Conservation (phyloP, 2,329 filamentous ascomycete genomes). For the Reticulascus tulasneorum region DNA sequence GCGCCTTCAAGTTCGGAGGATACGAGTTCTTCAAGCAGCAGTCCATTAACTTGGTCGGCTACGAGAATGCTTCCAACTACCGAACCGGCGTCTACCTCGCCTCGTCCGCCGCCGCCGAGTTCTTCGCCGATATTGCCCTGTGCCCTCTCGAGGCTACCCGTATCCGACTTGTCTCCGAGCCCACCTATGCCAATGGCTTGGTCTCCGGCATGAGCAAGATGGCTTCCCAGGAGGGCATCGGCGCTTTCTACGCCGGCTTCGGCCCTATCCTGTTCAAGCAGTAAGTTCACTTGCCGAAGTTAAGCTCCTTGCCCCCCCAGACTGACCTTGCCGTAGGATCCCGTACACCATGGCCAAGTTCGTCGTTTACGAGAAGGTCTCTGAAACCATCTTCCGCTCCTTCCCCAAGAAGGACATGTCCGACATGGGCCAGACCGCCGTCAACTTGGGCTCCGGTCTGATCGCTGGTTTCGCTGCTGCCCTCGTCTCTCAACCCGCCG, state of each 20-base stretch:
- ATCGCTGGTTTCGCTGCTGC: slow-evolving; percentile 74
- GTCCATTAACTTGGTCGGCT: slow-evolving; percentile 74
- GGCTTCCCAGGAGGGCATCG: slow-evolving; percentile 73
- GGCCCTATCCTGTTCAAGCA: slow-evolving; percentile 82
- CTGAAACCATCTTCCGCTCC: slow-evolving; percentile 64
- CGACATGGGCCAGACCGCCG: slow-evolving; percentile 66
- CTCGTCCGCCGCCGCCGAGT: slow-evolving; percentile 61
- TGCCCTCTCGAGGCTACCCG: slow-evolving; percentile 91
- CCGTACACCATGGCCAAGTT: slow-evolving; percentile 96
- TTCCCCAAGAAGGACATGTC: slow-evolving; percentile 70
- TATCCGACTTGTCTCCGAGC: slow-evolving; percentile 88
- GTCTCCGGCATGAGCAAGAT: slow-evolving; percentile 80
- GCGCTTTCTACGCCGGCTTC: slow-evolving; percentile 88
- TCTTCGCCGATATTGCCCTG: slow-evolving; percentile 75
- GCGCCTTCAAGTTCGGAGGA: slow-evolving; percentile 88
- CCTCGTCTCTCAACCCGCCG: slow-evolving; percentile 82
- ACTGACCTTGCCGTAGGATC: slow-evolving; percentile 49
- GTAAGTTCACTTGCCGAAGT: slow-evolving; percentile 50
- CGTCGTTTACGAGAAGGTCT: slow-evolving; percentile 87
- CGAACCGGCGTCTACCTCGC: slow-evolving; percentile 77
- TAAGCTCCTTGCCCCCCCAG: no score
- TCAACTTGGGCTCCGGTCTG: slow-evolving; percentile 65
- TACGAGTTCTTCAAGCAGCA: slow-evolving; percentile 98
- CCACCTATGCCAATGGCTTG: slow-evolving; percentile 77
- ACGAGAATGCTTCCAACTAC: slow-evolving; percentile 74